These are phyloP conservation scores for Claviceps sp. DNA, from an alignment of 2,329 filamentous ascomycete species.

Conservation along the genomic window DNA sequence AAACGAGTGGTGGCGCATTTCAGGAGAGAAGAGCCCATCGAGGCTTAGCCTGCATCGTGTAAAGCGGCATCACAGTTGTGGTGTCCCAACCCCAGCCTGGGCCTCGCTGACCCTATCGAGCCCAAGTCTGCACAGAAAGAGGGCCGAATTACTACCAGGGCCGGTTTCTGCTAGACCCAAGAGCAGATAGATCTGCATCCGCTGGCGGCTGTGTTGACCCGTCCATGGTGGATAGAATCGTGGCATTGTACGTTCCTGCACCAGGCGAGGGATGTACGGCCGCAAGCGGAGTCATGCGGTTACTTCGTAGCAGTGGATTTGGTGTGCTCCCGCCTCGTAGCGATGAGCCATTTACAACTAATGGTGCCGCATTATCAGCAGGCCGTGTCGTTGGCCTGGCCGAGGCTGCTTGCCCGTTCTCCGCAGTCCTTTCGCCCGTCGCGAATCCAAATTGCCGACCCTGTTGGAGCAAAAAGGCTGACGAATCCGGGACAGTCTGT, in stretches of 20 bases:
- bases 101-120: not conserved
- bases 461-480: not conserved
- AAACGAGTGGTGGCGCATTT: too few relatives aligned
- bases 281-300: not conserved
- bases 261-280: not conserved
- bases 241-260: not conserved
- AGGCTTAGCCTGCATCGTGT: too few relatives aligned
- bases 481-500: not conserved
- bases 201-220: not conserved
- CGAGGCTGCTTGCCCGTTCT: not conserved
- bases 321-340: conserved; percentile 1
- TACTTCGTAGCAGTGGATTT: not conserved
- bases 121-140: not conserved
- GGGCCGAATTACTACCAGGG: conserved; percentile 2
- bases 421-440: not conserved
- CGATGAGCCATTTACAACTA: conserved; percentile 3
- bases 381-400: not conserved
- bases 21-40: too few relatives aligned
- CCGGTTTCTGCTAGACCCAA: conserved; percentile 2
- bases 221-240: not conserved
- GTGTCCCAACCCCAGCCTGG: too few relatives aligned
- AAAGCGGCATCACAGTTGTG: too few relatives aligned
- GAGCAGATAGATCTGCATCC: not conserved
- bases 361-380: not conserved
- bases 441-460: not conserved